Evolutionary conservation across 352 stramenopile genomes (phyloP), one percentile per base, ranked within the genome.

Genomic region (Pythium guiyangense): DNA sequence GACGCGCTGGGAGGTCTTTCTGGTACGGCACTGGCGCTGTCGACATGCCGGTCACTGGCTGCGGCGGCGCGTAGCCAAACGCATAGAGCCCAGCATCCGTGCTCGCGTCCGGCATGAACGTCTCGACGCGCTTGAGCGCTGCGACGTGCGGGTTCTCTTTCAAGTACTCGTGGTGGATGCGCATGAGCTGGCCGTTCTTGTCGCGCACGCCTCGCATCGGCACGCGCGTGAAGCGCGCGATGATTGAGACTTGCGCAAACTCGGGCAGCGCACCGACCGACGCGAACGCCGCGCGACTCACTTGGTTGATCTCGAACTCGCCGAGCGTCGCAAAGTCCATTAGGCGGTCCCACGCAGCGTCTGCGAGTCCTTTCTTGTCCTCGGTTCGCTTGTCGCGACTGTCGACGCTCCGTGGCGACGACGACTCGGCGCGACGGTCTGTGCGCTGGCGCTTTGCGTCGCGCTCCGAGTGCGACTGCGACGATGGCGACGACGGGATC

Each of bases 111-210:
- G 60, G 73, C 12, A 85, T 58, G 43, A 74, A 78, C n/a, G 54
- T 50, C 17, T 67, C 70, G 20, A 89, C 76, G 12, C 67, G 70
- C 52, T 79, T 68, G 31, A 94, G 62, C 12, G 60, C 62, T 1
- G 61, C 53, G 15, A 94, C 43, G 46, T 80, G 69, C 9, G 81
- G 84, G 50, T 94, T 88, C 31, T 94, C 84, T 44, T 80, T 72
- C 20, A 85, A 62, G 42, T 94, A 94, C 49, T 90, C 79, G 26
- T 74, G 67, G 49, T 79, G 79, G 14, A 90, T 68, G n/a, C 76
- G 73, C 72, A 86, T 80, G 35, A 94, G 66, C 44, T 89, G 69
- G 2, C 74, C 76, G 49, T 94, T 91, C 70, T 94, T 94, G 62
- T 91, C 79, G 5, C 79, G 78, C 29, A 90, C 59, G 3, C 79